Conservation (phyloP, 257 asterid genomes). For the Perilla frutescens region DNA sequence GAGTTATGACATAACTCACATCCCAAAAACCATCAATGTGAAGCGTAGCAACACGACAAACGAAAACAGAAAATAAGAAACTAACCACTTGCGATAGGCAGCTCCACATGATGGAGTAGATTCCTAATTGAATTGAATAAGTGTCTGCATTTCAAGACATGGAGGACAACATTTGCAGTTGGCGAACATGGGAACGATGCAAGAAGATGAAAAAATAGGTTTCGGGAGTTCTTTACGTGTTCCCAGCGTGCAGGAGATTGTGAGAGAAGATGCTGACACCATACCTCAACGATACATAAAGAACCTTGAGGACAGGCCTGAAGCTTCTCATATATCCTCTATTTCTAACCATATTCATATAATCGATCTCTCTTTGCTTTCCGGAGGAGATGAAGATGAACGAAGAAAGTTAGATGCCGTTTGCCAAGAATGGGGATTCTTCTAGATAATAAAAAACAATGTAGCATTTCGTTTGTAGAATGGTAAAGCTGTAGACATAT, state of each 20-base stretch:
- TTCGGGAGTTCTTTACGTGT: constrained; percentile 45
- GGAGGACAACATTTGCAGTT: neutral
- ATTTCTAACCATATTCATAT: constrained; percentile 39
- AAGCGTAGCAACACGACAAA: neutral
- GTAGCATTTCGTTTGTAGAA: too few species aligned
- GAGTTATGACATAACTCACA: neutral
- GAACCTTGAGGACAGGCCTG: constrained; percentile 42
- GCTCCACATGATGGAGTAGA: constrained; percentile 12
- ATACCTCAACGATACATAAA: constrained; percentile 41
- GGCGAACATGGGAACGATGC: constrained; percentile 27
- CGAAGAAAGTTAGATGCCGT: constrained; percentile 43
- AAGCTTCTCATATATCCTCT: constrained; percentile 1
- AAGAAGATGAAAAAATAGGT: constrained; percentile 36
- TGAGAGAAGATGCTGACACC: constrained; percentile 37
- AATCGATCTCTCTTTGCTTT: constrained; percentile 43
- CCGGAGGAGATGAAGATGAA: constrained; percentile 42
- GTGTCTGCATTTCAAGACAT: neutral
- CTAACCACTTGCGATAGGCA: neutral
- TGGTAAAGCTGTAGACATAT: too few species aligned
- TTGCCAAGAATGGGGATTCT: constrained; percentile 54
- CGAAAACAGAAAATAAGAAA: neutral
- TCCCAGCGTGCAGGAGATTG: constrained; percentile 52
- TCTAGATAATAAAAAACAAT: constrained; percentile 37
- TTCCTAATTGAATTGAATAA: constrained; percentile 10
- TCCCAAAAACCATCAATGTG: neutral